phyloP scores from a whole-genome alignment of 1,284 basidiomycete species.

The Farysia itapuensis region DNA sequence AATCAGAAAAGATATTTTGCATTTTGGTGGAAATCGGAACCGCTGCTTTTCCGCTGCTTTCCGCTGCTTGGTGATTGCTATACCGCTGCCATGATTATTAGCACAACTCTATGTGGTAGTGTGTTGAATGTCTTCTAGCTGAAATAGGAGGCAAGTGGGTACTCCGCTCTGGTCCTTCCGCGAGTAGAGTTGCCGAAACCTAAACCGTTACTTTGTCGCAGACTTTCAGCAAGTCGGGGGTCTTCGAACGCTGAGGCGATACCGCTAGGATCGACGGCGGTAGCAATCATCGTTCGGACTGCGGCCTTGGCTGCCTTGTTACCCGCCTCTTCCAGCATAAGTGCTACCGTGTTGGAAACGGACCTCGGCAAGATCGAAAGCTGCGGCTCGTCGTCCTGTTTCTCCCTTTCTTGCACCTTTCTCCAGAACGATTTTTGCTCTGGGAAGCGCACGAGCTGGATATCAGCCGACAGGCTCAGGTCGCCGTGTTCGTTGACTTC shows the following conservation, averaged over 20 bases:
- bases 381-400: conserved; percentile 40
- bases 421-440: conserved; percentile 44
- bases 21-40: no score
- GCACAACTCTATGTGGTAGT: not conserved
- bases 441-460: conserved; percentile 47
- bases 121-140: conserved; percentile 4
- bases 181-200: conserved; percentile 12
- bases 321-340: conserved; percentile 30
- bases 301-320: conserved; percentile 28
- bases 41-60: no score
- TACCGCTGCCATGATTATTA: no score
- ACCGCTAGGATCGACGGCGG: conserved; percentile 25
- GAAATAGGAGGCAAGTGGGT: conserved; percentile 25
- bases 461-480: conserved; percentile 32
- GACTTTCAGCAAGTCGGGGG: conserved; percentile 20
- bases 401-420: conserved; percentile 36
- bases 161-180: conserved; percentile 28
- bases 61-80: no score
- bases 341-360: conserved; percentile 14
- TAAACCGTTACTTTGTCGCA: conserved; percentile 16
- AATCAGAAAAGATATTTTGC: no score
- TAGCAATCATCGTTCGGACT: conserved; percentile 31
- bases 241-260: conserved; percentile 37
- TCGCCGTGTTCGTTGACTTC: conserved; percentile 21
- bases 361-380: conserved; percentile 16